phyloP scores from a whole-genome alignment of 1,139 yeast species.

The Sugiyamaella grinbergsii region DNA sequence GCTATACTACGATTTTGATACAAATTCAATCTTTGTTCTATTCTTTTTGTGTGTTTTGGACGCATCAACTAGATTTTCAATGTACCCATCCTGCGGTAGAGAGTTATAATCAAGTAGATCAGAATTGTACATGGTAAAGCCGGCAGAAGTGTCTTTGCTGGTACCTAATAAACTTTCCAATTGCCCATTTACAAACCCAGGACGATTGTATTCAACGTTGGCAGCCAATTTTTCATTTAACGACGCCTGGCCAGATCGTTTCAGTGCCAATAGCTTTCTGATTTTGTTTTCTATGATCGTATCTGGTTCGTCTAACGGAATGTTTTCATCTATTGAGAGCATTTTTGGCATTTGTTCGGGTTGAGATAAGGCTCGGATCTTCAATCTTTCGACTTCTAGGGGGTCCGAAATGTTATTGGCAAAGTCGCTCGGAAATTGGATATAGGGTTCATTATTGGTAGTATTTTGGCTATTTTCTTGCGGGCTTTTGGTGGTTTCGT shows the following conservation, averaged over 20 bases:
- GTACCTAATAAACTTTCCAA: constrained; percentile 5
- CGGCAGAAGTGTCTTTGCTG: background rate
- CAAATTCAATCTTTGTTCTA: constrained; percentile 14
- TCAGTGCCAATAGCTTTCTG: constrained; percentile 10
- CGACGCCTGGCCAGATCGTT: constrained; percentile 5
- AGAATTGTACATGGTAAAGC: constrained; percentile 1
- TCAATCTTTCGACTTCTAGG: constrained; percentile 7
- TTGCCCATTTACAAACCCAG: constrained; percentile 15
- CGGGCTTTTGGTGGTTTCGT: background rate
- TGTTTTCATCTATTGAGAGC: constrained; percentile 9
- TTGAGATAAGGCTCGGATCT: constrained; percentile 11
- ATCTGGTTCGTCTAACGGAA: constrained; percentile 15
- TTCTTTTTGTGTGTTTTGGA: constrained; percentile 4
- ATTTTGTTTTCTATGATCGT: constrained; percentile 2
- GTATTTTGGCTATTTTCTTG: background rate
- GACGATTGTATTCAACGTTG: constrained; percentile 18
- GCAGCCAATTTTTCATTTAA: constrained; percentile 14
- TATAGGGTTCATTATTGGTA: background rate
- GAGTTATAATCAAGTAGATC: background rate
- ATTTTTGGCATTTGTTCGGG: constrained; percentile 16
- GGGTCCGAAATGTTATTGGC: constrained; percentile 6
- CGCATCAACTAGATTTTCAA: constrained; percentile 1
- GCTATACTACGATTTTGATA: constrained; percentile 3
- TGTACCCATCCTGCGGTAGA: constrained; percentile 9
- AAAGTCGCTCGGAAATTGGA: constrained; percentile 10